Base-by-base conservation (phyloP, 139 green algal species). In the Microglena sp. region DNA sequence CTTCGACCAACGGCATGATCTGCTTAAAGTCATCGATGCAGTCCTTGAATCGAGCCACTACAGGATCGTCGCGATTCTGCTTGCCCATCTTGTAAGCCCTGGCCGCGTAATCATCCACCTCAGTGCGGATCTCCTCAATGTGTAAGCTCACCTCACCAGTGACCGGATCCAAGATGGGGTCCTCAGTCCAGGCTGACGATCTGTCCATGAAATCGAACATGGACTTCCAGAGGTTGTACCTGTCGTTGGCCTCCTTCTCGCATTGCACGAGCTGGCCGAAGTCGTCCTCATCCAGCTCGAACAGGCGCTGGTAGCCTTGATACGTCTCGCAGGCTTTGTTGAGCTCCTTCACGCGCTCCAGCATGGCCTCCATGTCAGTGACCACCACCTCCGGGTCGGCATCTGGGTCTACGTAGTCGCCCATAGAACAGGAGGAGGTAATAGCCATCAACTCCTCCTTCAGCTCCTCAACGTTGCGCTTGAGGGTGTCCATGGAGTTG, bases 21-120 rank as follows among this genome's bases (percentile, higher is more conserved):
- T 85, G 72, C 72, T 88, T 88, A 75, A 89, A 88, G 44, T 89
- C 77, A 28, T 91, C 85, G 45, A 91, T 76, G 32, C 75, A 74
- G 46, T 89, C 81, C 67, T 86, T 87, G 60, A 91, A 72, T 26
- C 79, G 70, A 0, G 64, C 61, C 4, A 87, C 78, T 18, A 24
- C 50, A 32, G 15, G 50, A 26, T 32, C 50, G 11, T 59, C 50
- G 11, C 33, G 71, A 72, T 79, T 78, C 29, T 71, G 75, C 67
- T 89, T 89, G 55, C 70, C 71, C 63, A 89, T 79, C 60, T 85
- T 85, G 79, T 88, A 87, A 0, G 80, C 85, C 6, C 77, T 78
- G 29, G 64, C 60, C 24, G 71, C 72, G 58, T 83, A 86, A 1
- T 87, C 78, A 30, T 87, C 80, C 55, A 89, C 80, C 57, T 85